Evolutionary conservation across 148 eudicot genomes (phyloP).

Genomic region (Rhododendron henanense): DNA sequence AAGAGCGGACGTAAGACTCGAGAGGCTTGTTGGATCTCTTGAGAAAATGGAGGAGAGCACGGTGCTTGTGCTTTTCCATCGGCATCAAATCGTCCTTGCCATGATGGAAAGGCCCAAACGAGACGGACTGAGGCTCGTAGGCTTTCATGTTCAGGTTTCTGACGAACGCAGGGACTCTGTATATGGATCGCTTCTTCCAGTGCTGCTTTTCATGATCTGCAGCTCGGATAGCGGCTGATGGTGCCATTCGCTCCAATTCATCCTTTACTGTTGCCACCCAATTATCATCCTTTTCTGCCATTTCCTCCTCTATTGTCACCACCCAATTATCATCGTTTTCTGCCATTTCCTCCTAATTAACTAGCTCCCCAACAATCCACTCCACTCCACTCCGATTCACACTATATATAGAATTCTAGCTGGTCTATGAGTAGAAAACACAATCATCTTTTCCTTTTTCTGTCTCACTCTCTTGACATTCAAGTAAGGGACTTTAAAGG

Average conservation of each 20-base stretch:
- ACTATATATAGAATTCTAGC: not conserved
- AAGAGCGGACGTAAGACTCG: not conserved
- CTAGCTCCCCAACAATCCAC: not conserved
- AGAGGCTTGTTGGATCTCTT: slow-evolving; percentile 28
- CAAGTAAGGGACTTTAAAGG: not conserved
- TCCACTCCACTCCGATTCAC: not conserved
- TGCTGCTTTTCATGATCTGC: slow-evolving; percentile 9
- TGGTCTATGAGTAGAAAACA: not conserved
- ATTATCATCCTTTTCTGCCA: too few species aligned
- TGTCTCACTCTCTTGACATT: too few species aligned
- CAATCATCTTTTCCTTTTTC: not conserved
- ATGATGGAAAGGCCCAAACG: slow-evolving; percentile 46
- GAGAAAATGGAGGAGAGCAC: slow-evolving; percentile 34
- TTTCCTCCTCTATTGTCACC: too few species aligned
- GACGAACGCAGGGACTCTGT: slow-evolving; percentile 27
- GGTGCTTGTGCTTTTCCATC: slow-evolving; percentile 40
- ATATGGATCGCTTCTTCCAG: slow-evolving; percentile 33
- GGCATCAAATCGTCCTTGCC: slow-evolving; percentile 18
- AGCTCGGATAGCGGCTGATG: not conserved
- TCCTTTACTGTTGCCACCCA: slow-evolving; percentile 12
- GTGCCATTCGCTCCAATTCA: not conserved
- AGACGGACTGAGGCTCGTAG: slow-evolving; percentile 35
- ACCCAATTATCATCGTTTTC: too few species aligned
- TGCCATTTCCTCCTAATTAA: too few species aligned
- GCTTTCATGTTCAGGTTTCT: slow-evolving; percentile 29